Conservation (phyloP, 148 eudicot genomes). For the Tetragonia tetragonoides region DNA sequence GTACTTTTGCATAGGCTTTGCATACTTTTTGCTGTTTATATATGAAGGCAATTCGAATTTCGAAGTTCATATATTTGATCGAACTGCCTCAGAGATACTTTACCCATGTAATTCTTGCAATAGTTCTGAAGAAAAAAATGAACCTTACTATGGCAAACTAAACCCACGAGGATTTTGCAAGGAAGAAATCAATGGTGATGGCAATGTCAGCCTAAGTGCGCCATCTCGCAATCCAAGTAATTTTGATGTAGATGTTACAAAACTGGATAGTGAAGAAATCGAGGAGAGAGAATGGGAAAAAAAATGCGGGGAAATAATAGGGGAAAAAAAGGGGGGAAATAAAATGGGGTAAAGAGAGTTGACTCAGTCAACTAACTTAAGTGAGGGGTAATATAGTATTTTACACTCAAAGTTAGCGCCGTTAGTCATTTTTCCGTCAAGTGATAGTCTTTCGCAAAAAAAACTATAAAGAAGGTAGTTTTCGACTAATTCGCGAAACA, state of each 20-base stretch:
- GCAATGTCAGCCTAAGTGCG: constrained; percentile 10
- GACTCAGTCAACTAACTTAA: no score
- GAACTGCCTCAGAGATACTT: constrained; percentile 30
- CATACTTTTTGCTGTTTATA: constrained; percentile 35
- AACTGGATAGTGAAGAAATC: background rate
- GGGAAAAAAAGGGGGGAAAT: no score
- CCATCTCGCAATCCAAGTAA: background rate
- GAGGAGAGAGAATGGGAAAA: no score
- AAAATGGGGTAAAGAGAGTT: no score
- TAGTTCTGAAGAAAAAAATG: background rate
- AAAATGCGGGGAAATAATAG: no score
- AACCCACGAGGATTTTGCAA: background rate
- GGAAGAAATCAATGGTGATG: background rate
- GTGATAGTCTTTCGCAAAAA: no score
- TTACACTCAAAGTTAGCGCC: no score
- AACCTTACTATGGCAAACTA: background rate
- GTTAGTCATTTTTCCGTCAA: no score
- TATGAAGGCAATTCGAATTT: constrained; percentile 39
- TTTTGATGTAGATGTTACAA: background rate
- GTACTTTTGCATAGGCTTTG: constrained; percentile 30
- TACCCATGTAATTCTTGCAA: constrained; percentile 21
- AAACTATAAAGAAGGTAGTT: no score
- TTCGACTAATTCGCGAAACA: no score
- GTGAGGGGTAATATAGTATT: no score
- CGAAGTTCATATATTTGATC: constrained; percentile 36